Evolutionary conservation across 129 eudicot species (phyloP), one percentile per base, ranked within the genome.

Genomic region (Solidago caesia): DNA sequence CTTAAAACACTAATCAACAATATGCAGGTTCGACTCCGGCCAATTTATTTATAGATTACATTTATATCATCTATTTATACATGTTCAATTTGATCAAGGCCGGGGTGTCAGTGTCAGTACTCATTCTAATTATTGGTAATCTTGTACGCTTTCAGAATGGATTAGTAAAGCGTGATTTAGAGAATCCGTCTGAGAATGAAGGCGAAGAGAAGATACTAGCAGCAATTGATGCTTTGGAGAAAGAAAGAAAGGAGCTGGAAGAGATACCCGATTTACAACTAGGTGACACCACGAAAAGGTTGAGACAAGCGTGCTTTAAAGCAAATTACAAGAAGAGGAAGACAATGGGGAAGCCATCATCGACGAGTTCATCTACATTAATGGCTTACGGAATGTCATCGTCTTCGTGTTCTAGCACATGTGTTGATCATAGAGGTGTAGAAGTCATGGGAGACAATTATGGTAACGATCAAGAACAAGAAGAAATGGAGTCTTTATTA

Each of bases 231-330:
- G 56, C 73, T 73, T 74, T 94, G 79, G 93, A 88, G 85, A 45
- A 85, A 7, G 96, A 94, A 82, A 88, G 55, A 83, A 87, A 81
- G 70, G 21, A 86, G 67, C 63, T 94, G 90, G 98, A 90, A 62
- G 85, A 86, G 43, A 21, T 79, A 6, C 98, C 98, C 0, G 96
- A 94, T 73, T 41, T 88, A 78, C 80, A 88, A 72, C 76, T 94
- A 55, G 85, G 83, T 60, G 92, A 85, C 16, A 82, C 82, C 51
- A 93, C 98, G 0, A 92, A 88, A 87, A 88, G 95, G 77, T 84
- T 92, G 49, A 82, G 98, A 63, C 96, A 92, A 86, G 93, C 98
- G 4, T 92, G 93, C 66, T 91, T 91, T 25, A 91, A 91, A 79
- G 97, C 91, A 0, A 91, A 89, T 60, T 91, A 91, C 80, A 91